Evolutionary conservation across 805 yeast species (phyloP), one percentile per base, ranked within the genome.

Genomic region (Brettanomyces sp.): DNA sequence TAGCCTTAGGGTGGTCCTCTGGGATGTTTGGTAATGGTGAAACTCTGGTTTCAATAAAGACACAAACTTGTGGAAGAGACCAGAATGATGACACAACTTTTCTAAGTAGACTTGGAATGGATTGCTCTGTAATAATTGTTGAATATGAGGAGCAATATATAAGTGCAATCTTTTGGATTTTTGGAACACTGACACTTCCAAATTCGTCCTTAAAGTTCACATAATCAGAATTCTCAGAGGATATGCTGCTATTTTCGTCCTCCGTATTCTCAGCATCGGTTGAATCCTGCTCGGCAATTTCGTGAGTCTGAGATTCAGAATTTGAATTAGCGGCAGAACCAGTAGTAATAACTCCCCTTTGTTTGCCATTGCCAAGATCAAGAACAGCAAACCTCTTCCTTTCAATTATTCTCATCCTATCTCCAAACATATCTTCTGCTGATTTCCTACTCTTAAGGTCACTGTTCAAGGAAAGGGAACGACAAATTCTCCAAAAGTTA

Each of bases 401-500:
- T 33, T 58, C 59, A 45, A 54, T 55, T n/a, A 45, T 47, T 7
- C 41, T 34, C 13, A 42, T 28, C 22, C 37, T 44, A 11, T 47
- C 41, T 1, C 66, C 66, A 47, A 61, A 70, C 11, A 73, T 21
- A n/a, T 67, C 70, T 22, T 58, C 49, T 18, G 55, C 47, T 7
- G 57, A 47, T 43, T 42, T 54, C 30, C 51, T 53, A 35, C 37
- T 34, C 3, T 32, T 40, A 42, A 59, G 59, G 43, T 74, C 76
- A 35, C 66, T 56, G 39, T 65, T 59, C 25, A 71, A 66, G 44
- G 69, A 67, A 49, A 63, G 58, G 35, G 67, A 56, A 43, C 78
- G 61, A 28, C 63, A 58, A 71, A 74, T 74, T 54, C 77, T 64
- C 82, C 81, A 76, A 47, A 67, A 60, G 4, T 59, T 39, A 36